A percentile compares a stretch with the other conserved stretches of the same genome.
Conservation (phyloP, 1,139 yeast species). For the Geotrichum siamense region DNA sequence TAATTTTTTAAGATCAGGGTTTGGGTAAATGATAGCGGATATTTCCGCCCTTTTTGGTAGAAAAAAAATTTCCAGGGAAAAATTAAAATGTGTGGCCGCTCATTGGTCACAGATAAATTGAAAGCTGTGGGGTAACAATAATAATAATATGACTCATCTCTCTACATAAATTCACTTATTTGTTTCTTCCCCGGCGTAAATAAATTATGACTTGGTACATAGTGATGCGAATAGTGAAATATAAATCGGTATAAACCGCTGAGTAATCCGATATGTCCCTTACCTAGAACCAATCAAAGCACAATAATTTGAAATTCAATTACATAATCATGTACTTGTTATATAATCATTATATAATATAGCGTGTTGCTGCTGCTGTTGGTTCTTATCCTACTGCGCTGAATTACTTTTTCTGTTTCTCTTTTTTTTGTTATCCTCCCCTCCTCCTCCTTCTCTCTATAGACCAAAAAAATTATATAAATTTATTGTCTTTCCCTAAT, state of each 20-base stretch:
- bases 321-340: no score
- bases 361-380: not conserved
- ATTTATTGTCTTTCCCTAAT: not conserved
- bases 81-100: not conserved
- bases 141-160: not conserved
- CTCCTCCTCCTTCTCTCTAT: not conserved
- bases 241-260: not conserved
- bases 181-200: not conserved
- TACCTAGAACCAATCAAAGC: no score
- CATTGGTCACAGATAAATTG: not conserved
- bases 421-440: not conserved
- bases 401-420: not conserved
- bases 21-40: not conserved
- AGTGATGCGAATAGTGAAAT: not conserved
- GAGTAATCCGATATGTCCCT: no score
- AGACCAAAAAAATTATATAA: not conserved
- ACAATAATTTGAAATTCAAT: no score
- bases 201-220: no score
- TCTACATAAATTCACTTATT: not conserved
- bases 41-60: no score
- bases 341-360: no score
- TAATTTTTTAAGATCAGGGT: slow-evolving; percentile 1
- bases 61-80: no score
- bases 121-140: not conserved
- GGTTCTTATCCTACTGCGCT: not conserved